A percentile compares a stretch with the other conserved stretches of the same genome.
These are phyloP conservation scores for Solanum paucissectum DNA, from an alignment of 257 asterid species.

Conservation along the genomic window DNA sequence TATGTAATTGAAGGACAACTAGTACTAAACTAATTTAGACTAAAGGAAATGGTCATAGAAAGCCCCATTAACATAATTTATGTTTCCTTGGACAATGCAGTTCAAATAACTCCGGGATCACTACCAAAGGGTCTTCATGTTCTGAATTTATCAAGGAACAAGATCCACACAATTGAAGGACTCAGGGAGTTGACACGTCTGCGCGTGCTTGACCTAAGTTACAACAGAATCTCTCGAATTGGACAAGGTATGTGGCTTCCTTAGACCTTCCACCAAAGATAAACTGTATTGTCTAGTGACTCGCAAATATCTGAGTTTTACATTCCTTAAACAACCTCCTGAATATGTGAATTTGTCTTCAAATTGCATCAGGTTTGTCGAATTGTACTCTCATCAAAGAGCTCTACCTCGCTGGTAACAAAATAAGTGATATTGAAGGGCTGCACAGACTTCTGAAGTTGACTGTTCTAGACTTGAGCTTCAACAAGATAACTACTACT, in stretches of 20 bases:
- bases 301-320: neutral
- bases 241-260: slow-evolving; percentile 53
- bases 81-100: slow-evolving; percentile 27
- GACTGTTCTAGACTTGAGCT: slow-evolving; percentile 64
- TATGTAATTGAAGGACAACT: slow-evolving; percentile 4
- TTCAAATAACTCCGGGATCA: slow-evolving; percentile 54
- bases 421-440: slow-evolving; percentile 73
- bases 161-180: slow-evolving; percentile 65
- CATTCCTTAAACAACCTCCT: neutral
- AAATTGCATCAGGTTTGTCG: slow-evolving; percentile 42
- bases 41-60: neutral
- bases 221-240: slow-evolving; percentile 63
- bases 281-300: neutral
- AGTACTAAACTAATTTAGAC: neutral
- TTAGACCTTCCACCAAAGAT: neutral
- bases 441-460: slow-evolving; percentile 74
- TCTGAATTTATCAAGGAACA: slow-evolving; percentile 69
- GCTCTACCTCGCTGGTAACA: slow-evolving; percentile 77
- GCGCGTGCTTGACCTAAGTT: slow-evolving; percentile 77
- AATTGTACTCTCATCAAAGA: slow-evolving; percentile 58
- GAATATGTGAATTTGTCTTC: neutral
- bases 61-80: neutral
- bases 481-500: slow-evolving; percentile 66
- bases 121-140: slow-evolving; percentile 80
- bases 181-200: slow-evolving; percentile 64